phyloP scores from a whole-genome alignment of 1,139 yeast genomes.

The Yamadazyma siamensis region DNA sequence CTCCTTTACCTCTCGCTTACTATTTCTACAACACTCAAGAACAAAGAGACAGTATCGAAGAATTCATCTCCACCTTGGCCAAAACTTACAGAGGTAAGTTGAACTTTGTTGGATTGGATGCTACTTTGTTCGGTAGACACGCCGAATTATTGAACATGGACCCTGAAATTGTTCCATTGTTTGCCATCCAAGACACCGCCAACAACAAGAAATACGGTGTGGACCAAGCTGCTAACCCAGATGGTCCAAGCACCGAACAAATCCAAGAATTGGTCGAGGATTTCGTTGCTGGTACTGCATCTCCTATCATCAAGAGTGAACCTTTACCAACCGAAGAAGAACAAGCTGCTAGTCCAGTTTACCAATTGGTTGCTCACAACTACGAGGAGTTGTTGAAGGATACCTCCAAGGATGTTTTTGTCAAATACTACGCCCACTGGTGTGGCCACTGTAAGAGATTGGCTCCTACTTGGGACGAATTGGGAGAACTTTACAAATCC shows the following conservation, averaged over 20 bases:
- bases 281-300: slow-evolving; percentile 60
- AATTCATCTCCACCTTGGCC: slow-evolving; percentile 59
- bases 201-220: slow-evolving; percentile 75
- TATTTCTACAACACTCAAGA: slow-evolving; percentile 74
- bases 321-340: slow-evolving; percentile 69
- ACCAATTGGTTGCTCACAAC: slow-evolving; percentile 79
- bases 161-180: slow-evolving; percentile 79
- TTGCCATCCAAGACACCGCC: slow-evolving; percentile 75
- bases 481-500: slow-evolving; percentile 63
- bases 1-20: slow-evolving; percentile 80
- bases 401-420: slow-evolving; percentile 76
- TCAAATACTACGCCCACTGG: slow-evolving; percentile 98
- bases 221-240: slow-evolving; percentile 41
- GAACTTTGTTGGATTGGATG: slow-evolving; percentile 87
- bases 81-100: slow-evolving; percentile 75
- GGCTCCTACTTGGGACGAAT: slow-evolving; percentile 89
- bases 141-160: slow-evolving; percentile 85
- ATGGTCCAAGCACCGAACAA: slow-evolving; percentile 32
- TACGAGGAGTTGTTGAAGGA: slow-evolving; percentile 71
- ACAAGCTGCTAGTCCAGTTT: slow-evolving; percentile 68
- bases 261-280: slow-evolving; percentile 63
- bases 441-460: slow-evolving; percentile 98
- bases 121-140: slow-evolving; percentile 77
- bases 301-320: slow-evolving; percentile 81
- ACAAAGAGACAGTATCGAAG: slow-evolving; percentile 56